Evolutionary conservation across 805 yeast genomes (phyloP), one percentile per base, ranked within the genome.

Genomic region (Pichia insulana): DNA sequence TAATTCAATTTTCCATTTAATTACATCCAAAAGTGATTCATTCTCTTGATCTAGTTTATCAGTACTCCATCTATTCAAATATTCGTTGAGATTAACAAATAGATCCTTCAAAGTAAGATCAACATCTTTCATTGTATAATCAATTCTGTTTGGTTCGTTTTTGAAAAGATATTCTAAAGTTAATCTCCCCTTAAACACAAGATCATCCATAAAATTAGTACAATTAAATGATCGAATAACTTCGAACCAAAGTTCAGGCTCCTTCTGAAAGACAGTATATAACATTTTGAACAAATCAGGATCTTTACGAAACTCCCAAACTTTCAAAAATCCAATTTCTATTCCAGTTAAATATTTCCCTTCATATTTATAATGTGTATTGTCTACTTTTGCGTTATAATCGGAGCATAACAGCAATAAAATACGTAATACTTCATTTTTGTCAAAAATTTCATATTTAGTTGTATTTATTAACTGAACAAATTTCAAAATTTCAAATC

Each of bases 1-100:
- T 19, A 53, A 34, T 20, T 50, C 38, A 22, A 56, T 28, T 12
- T 59, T 51, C 42, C 39, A 34, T 9, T 34, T 37, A 2, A 43
- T 19, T 17, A 38, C 11, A 13, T n/a, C n/a, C 13, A n/a, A 25
- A 9, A 37, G 25, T 17, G 25, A 10, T 15, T 37, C 41, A 11
- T 35, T 12, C 11, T 42, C 22, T 12, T 34, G 12, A 22, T 1
- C 13, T 11, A 42, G 13, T 2, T 15, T 9, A 16, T 19, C 25
- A 13, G 11, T n/a, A 8, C 34, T 32, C 31, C 34, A 43, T 33
- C 15, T 27, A 7, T 33, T 30, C 5, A 27, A 8, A n/a, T 20
- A 20, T 11, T 39, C 20, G 18, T 10, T 11, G 12, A 40, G 36
- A 16, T 26, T 17, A 12, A 2, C 12, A 27, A 43, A 32, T 36